A percentile compares a stretch with the other conserved stretches of the same genome.
These are phyloP conservation scores for Fraxinus velutina DNA, from an alignment of 305 asterid genomes.

Conservation along the genomic window DNA sequence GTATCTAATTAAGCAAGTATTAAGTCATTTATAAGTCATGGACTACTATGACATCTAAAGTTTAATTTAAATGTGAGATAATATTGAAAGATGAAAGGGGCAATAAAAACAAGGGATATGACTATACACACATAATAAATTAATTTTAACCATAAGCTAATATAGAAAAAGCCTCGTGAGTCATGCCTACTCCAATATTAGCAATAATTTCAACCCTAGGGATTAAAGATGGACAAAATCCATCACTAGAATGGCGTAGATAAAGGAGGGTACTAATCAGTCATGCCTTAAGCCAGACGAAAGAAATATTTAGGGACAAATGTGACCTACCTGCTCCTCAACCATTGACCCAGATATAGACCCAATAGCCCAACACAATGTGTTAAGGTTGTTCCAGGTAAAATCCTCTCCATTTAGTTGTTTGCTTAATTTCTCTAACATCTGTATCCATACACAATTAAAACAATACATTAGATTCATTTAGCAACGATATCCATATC, in stretches of 20 bases:
- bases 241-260: neutral
- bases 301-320: neutral
- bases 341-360: slow-evolving; percentile 97
- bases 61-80: neutral
- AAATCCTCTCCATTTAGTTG: slow-evolving; percentile 89
- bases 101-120: neutral
- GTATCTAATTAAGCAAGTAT: neutral
- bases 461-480: slow-evolving; percentile 6
- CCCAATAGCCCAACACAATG: slow-evolving; percentile 98
- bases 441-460: slow-evolving; percentile 41
- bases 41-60: neutral
- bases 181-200: neutral
- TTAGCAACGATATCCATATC: neutral
- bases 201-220: neutral
- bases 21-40: neutral
- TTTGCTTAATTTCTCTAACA: slow-evolving; percentile 75
- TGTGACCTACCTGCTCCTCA: slow-evolving; percentile 75
- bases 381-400: slow-evolving; percentile 98
- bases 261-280: neutral
- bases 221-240: neutral
- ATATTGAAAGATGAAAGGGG: neutral
- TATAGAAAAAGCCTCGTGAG: neutral
- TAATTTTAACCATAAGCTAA: neutral
- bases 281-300: neutral
- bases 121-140: neutral